Base-by-base conservation (phyloP, 23 red algal species). In the Gracilaria caudata region DNA sequence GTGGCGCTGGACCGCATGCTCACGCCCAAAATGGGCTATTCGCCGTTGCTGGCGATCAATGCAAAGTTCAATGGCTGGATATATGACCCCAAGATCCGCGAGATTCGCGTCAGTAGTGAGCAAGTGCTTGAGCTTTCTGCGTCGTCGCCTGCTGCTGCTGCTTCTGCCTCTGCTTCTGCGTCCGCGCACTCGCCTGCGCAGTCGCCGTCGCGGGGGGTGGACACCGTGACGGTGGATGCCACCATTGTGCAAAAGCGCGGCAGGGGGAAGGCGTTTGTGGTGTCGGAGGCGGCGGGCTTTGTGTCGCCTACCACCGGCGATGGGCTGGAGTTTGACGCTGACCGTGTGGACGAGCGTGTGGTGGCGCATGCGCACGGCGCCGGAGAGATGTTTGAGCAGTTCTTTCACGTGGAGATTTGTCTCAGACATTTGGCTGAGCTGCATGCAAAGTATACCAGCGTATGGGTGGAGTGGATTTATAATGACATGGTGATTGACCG, bases 381-480 rank as follows among this genome's bases (percentile, higher is more conserved):
- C 19, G 81, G 83, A 8, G 92, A 94, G 19, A 82, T 82, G 51
- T 90, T 90, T 80, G 93, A 95, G 80, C 80, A 91, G 25, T 95
- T 63, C 53, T 95, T 91, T 41, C 38, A 82, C 19, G 87, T 95
- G 17, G 73, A 84, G 38, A 80, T 95, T 16, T 78, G 71, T 40
- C 68, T 95, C 38, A 19, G 71, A 33, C 32, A 90, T n/a, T 33
- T 95, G 46, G 61, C 81, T 25, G 86, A 95, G 61, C 71, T 95
- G 23, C 84, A 95, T 78, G 78, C 68, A 35, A 90, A 87, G 60
- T 95, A 90, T 65, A 78, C 80, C 25, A 90, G 85, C 44, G 93
- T 95, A 0, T 95, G 93, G 93, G 65, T 95, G 30, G 93, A 95
- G 59, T 95, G 93, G 93, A 29, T 90, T 21, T 80, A 79, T 30